Evolutionary conservation across 192 early-diverging fungal species (phyloP).

Genomic region (Backusella luteola): DNA sequence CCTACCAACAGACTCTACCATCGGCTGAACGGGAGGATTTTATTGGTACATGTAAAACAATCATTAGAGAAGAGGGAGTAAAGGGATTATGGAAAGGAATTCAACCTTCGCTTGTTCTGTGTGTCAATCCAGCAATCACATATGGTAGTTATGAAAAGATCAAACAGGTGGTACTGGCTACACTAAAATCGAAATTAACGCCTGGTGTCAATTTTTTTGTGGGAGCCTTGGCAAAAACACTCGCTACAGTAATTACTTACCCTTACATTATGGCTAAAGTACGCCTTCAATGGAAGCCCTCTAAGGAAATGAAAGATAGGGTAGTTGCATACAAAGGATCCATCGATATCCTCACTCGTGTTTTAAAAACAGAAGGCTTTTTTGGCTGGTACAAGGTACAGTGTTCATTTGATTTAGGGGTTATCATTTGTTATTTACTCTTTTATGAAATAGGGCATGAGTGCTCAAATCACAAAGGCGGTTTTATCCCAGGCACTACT

Average conservation of each 20-base stretch:
- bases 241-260: slow-evolving; percentile 85
- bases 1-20: slow-evolving; percentile 87
- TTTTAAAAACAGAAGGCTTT: slow-evolving; percentile 77
- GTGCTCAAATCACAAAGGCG: slow-evolving; percentile 97
- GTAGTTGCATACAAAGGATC: slow-evolving; percentile 71
- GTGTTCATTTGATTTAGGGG: not conserved
- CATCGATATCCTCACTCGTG: slow-evolving; percentile 82
- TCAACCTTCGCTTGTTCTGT: slow-evolving; percentile 87
- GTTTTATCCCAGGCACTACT: slow-evolving; percentile 98
- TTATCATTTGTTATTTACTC: not conserved
- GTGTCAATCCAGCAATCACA: slow-evolving; percentile 95
- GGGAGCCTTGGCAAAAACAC: slow-evolving; percentile 91
- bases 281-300: slow-evolving; percentile 87
- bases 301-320: slow-evolving; percentile 57
- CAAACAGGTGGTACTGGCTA: slow-evolving; percentile 57
- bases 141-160: slow-evolving; percentile 92
- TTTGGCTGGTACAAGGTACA: slow-evolving; percentile 91
- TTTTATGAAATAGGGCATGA: slow-evolving; percentile 73
- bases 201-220: slow-evolving; percentile 88
- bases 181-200: slow-evolving; percentile 53
- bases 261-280: slow-evolving; percentile 99
- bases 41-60: slow-evolving; percentile 60
- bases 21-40: slow-evolving; percentile 63
- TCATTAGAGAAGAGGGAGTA: slow-evolving; percentile 78
- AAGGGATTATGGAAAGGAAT: slow-evolving; percentile 90